Conservation (phyloP, 164 flowering plant genomes). For the Vitis labrusca region DNA sequence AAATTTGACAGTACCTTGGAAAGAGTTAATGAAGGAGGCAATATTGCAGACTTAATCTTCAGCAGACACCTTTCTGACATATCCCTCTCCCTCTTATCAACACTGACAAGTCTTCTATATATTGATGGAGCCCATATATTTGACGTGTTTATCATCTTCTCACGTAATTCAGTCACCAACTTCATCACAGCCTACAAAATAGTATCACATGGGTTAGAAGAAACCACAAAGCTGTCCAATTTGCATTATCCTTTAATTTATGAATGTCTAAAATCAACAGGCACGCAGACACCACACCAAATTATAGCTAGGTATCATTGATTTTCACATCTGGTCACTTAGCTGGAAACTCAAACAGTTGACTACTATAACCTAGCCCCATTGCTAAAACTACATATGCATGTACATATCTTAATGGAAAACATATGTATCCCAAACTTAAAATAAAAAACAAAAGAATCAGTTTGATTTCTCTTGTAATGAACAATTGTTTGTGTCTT, state of each 20-base stretch:
- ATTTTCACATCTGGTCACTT: too few species aligned
- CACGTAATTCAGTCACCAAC: slow-evolving; percentile 48
- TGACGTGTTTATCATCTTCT: slow-evolving; percentile 58
- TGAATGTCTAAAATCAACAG: too few species aligned
- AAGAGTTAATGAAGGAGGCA: slow-evolving; percentile 55
- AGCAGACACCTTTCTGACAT: slow-evolving; percentile 68
- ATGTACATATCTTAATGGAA: background rate
- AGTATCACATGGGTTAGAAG: slow-evolving; percentile 3
- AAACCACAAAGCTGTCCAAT: background rate
- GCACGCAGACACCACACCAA: too few species aligned
- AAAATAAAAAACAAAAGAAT: background rate
- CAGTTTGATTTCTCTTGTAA: background rate
- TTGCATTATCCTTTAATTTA: background rate
- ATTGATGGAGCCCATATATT: slow-evolving; percentile 75
- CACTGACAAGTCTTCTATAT: slow-evolving; percentile 76
- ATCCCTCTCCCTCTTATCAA: slow-evolving; percentile 70
- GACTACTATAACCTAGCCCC: background rate
- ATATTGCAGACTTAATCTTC: slow-evolving; percentile 44
- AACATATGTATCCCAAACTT: background rate
- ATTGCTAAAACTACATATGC: background rate
- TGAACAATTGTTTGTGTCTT: background rate
- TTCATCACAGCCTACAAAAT: slow-evolving; percentile 55
- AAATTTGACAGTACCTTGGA: slow-evolving; percentile 43
- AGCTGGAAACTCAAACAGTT: too few species aligned
- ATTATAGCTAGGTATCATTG: too few species aligned